Evolutionary conservation across 495 filamentous ascomycete genomes (phyloP), one percentile per base, ranked within the genome.

Genomic region (Gamarada debralockiae): DNA sequence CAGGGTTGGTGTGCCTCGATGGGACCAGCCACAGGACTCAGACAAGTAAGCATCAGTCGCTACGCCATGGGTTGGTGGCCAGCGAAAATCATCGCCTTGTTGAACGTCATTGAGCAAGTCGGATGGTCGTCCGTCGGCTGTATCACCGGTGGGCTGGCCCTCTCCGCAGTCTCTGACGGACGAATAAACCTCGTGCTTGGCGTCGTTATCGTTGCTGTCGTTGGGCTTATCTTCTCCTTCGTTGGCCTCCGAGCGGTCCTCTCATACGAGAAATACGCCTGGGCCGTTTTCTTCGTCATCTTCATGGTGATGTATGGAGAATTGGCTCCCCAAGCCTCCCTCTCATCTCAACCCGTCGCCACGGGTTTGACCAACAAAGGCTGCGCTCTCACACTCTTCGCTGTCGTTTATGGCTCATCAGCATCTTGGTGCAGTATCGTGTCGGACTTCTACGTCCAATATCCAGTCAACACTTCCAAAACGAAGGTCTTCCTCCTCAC

Each of bases 401-500:
- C 73, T 42, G 71, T 83, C 40, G 64, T 81, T 36, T 83, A 81
- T 56, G 76, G 76, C 25, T 77, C 74, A 3, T 77, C 73, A 21
- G 74, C 72, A 2, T 79, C 73, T 25, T 79, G 82, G 79, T 71
- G 69, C 21, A 77, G 79, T 10, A 78, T 82, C 37, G 78, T 74
- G 0, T 72, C 71, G 0, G 82, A 84, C 58, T 85, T 76, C 57
- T 83, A 82, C 59, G 76, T 79, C 7, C 73, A 82, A 42, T 83
- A 82, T 57, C 81, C 80, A 0, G 75, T 75, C 52, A 66, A 70
- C 17, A 78, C 74, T 1, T 65, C 66, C 8, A 67, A 69, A 29
- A 58, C 67, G 42, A 83, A 81, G 58, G 69, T 82, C 14, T 85
- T 82, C 52, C 22, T 67, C 41, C 44, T 76, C 18, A 75, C 74